A percentile compares a stretch with the other conserved stretches of the same genome.
phyloP scores from a whole-genome alignment of 75 land plant genomes.

The Pinus albicaulis region DNA sequence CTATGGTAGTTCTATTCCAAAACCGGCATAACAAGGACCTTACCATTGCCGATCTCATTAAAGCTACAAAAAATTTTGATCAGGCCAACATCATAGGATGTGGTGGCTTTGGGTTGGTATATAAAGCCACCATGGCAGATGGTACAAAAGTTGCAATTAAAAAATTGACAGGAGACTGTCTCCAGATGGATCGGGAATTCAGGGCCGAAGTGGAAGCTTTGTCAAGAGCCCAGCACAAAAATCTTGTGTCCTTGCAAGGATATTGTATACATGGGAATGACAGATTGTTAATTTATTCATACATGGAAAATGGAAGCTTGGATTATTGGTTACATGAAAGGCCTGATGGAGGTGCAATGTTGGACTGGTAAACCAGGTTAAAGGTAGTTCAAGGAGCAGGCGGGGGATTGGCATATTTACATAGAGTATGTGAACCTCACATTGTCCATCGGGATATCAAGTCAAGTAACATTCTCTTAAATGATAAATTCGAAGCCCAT shows the following conservation, averaged over 20 bases:
- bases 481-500: slow-evolving; percentile 72
- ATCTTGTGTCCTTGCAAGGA: slow-evolving; percentile 70
- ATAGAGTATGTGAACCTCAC: slow-evolving; percentile 60
- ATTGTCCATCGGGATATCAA: slow-evolving; percentile 80
- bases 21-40: slow-evolving; percentile 39
- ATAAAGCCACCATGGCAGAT: slow-evolving; percentile 54
- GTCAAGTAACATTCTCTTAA: slow-evolving; percentile 71
- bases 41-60: slow-evolving; percentile 45
- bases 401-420: slow-evolving; percentile 68
- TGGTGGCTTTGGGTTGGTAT: slow-evolving; percentile 76
- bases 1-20: slow-evolving; percentile 40
- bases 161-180: slow-evolving; percentile 69
- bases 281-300: slow-evolving; percentile 62
- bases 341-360: slow-evolving; percentile 32
- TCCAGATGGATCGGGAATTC: slow-evolving; percentile 76
- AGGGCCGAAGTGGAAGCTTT: slow-evolving; percentile 71
- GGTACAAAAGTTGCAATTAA: slow-evolving; percentile 64
- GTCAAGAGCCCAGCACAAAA: slow-evolving; percentile 69
- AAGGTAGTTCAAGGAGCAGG: slow-evolving; percentile 65
- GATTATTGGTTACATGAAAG: slow-evolving; percentile 80
- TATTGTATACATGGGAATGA: slow-evolving; percentile 54
- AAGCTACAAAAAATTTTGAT: slow-evolving; percentile 64
- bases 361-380: slow-evolving; percentile 53
- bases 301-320: slow-evolving; percentile 78
- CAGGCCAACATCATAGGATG: slow-evolving; percentile 75